Evolutionary conservation across 2,329 filamentous ascomycete species (phyloP).

Genomic region (Teratosphaeriaceae sp.): DNA sequence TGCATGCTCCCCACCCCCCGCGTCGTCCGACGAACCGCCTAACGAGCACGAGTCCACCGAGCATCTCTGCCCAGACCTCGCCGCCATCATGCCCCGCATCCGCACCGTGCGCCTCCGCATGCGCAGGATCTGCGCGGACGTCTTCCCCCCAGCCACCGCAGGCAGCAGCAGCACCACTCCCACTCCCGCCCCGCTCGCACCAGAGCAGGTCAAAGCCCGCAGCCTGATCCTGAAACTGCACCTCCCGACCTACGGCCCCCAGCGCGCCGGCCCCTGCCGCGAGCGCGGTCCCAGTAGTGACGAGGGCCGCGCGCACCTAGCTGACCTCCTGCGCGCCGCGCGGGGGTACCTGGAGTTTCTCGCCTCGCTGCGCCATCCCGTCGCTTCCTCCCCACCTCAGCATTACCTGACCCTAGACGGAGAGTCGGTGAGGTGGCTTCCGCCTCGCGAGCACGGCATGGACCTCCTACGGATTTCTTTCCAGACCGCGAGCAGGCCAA

Average conservation of each 20-base stretch:
- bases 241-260: not conserved
- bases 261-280: not conserved
- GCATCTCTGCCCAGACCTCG: not conserved
- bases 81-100: not conserved
- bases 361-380: not conserved
- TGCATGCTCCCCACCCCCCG: too few relatives aligned
- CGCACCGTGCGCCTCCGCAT: not conserved
- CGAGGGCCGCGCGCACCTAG: not conserved
- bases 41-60: too few relatives aligned
- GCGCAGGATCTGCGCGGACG: not conserved
- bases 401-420: not conserved
- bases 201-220: not conserved
- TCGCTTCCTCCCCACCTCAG: not conserved
- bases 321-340: not conserved
- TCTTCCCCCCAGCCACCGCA: not conserved
- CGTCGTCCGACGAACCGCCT: not conserved
- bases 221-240: not conserved
- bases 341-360: not conserved
- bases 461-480: not conserved
- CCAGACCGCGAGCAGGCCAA: not conserved
- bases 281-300: too few relatives aligned
- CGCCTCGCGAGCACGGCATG: not conserved
- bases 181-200: not conserved
- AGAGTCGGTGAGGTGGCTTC: too few relatives aligned
- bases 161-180: too few relatives aligned